Conservation (phyloP, 345 rosid species). For the Eutrema yunnanense region DNA sequence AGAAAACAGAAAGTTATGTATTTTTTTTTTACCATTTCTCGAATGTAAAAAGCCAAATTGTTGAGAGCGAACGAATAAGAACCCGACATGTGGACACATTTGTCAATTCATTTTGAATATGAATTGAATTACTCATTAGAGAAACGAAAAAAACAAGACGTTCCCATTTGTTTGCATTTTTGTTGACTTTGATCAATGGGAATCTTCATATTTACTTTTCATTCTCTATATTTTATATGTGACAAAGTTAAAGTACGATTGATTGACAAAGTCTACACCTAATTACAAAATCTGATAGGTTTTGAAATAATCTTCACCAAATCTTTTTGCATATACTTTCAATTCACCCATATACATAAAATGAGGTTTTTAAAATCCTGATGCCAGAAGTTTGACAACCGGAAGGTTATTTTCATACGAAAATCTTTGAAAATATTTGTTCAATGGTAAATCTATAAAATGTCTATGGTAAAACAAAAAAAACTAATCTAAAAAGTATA, state of each 20-base stretch:
- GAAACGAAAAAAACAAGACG: neutral
- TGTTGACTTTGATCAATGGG: slow-evolving; percentile 24
- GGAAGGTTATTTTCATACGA: neutral
- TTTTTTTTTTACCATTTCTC: neutral
- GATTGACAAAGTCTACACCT: slow-evolving; percentile 26
- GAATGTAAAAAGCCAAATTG: neutral
- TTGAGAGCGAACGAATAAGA: neutral
- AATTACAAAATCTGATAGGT: slow-evolving; percentile 13
- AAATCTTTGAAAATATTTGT: too few relatives aligned
- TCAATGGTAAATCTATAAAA: too few relatives aligned
- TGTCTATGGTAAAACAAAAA: too few relatives aligned
- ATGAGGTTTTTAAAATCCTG: neutral
- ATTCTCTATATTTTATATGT: neutral
- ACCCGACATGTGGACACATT: neutral
- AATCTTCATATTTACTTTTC: slow-evolving; percentile 7
- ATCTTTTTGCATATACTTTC: slow-evolving; percentile 19
- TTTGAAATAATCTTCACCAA: slow-evolving; percentile 22
- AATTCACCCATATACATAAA: neutral
- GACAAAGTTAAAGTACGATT: neutral
- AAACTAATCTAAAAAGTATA: too few relatives aligned
- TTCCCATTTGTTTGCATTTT: slow-evolving; percentile 15
- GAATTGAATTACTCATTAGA: neutral
- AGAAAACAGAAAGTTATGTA: neutral
- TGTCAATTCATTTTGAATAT: neutral
- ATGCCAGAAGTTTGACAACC: neutral